These are phyloP conservation scores for Galerina sulciceps DNA, from an alignment of 768 basidiomycete genomes.

Conservation along the genomic window DNA sequence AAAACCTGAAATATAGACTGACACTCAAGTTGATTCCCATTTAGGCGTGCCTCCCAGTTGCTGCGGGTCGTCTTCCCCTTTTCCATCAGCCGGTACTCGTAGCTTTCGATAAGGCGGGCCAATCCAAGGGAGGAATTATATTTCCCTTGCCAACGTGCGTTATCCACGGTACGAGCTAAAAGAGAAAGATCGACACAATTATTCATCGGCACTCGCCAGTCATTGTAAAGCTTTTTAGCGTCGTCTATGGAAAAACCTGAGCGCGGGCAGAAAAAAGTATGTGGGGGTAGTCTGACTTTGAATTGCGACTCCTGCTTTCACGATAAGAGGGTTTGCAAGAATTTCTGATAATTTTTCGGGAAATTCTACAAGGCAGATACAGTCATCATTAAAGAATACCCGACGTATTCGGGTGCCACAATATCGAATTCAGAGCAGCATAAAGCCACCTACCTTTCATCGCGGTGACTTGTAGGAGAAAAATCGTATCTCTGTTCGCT, in stretches of 20 bases:
- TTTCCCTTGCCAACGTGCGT: constrained; percentile 71
- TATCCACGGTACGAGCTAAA: constrained; percentile 73
- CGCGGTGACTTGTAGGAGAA: constrained; percentile 67
- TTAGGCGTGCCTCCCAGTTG: constrained; percentile 69
- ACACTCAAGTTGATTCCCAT: constrained; percentile 61
- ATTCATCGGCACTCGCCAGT: constrained; percentile 44
- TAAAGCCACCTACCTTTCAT: constrained; percentile 49
- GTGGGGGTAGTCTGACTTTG: constrained; percentile 47
- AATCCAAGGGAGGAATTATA: constrained; percentile 67
- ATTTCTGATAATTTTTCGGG: constrained; percentile 54
- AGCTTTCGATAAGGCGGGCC: constrained; percentile 65
- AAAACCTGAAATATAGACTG: constrained; percentile 26
- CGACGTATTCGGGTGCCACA: neutral
- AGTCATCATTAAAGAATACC: constrained; percentile 8
- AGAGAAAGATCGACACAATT: constrained; percentile 73
- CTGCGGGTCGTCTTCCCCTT: constrained; percentile 69
- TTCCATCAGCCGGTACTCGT: constrained; percentile 51
- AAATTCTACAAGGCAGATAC: constrained; percentile 43
- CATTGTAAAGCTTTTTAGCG: constrained; percentile 63
- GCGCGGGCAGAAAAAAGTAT: constrained; percentile 14
- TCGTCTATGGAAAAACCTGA: constrained; percentile 53
- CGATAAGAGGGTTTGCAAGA: constrained; percentile 53
- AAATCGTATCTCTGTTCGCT: constrained; percentile 54
- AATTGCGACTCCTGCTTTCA: constrained; percentile 79
- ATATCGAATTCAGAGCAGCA: neutral